Evolutionary conservation across 495 filamentous ascomycete species (phyloP), one percentile per base, ranked within the genome.

Genomic region (Penicillium daleae): DNA sequence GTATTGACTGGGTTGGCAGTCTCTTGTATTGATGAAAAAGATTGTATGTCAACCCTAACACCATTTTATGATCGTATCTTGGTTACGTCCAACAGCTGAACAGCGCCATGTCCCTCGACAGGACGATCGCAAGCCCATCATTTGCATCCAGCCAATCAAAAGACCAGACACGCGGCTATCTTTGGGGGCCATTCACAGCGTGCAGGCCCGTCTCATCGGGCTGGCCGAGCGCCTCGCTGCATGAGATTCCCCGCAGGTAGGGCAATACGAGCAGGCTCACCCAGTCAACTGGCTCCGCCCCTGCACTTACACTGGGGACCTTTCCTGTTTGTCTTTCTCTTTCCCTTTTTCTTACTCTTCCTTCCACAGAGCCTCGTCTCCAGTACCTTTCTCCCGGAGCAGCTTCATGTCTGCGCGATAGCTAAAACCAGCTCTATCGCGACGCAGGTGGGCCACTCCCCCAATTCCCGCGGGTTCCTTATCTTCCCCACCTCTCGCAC

Each of bases 31-130:
- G 21, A 46, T 4, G 7, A 12, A 21, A 2, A 7, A 8, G n/a
- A n/a, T n/a, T n/a, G n/a, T n/a, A n/a, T n/a, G n/a, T n/a, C n/a
- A n/a, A n/a, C n/a, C n/a, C n/a, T n/a, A n/a, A n/a, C n/a, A n/a
- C n/a, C n/a, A n/a, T n/a, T n/a, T n/a, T n/a, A n/a, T n/a, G n/a
- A n/a, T n/a, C n/a, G n/a, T n/a, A n/a, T n/a, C n/a, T n/a, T n/a
- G n/a, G n/a, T n/a, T n/a, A n/a, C n/a, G n/a, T n/a, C n/a, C 19
- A 59, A 44, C 57, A 32, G 57, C 44, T 59, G 57, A 59, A 59
- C 40, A 22, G n/a, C 29, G 7, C 51, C 19, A 29, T 17, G 46
- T 24, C 2, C 2, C 46, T 46, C 24, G 13, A 49, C 32, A 27
- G 15, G 35, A 6, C 35, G 57, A 59, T 59, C 44, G 19, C n/a